phyloP scores from a whole-genome alignment of 805 yeast species.

The Blastobotrys parvus region DNA sequence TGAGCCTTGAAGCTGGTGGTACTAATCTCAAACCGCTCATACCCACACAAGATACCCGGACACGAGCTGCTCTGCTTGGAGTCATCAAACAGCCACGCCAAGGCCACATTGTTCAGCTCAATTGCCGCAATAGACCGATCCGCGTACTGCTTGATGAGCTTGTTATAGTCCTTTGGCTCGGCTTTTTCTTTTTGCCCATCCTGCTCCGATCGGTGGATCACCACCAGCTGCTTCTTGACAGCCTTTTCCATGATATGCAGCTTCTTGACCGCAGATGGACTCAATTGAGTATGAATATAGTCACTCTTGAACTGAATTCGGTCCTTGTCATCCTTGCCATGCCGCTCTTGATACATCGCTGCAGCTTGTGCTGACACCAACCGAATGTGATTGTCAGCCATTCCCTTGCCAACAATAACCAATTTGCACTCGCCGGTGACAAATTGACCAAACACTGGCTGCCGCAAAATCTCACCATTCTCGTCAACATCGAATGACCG shows the following conservation, averaged over 20 bases:
- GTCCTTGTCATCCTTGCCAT: slow-evolving; percentile 1
- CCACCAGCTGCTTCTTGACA: neutral
- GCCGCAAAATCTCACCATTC: neutral
- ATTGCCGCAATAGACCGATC: neutral
- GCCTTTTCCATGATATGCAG: slow-evolving; percentile 6
- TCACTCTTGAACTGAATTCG: slow-evolving; percentile 13
- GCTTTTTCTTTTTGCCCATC: neutral
- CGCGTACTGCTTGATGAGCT: slow-evolving; percentile 5
- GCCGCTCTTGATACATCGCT: slow-evolving; percentile 1
- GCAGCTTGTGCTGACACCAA: slow-evolving; percentile 3
- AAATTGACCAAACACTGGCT: slow-evolving; percentile 2
- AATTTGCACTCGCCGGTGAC: slow-evolving; percentile 2
- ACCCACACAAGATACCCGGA: slow-evolving; percentile 76
- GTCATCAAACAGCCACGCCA: slow-evolving; percentile 70
- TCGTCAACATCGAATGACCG: slow-evolving; percentile 1
- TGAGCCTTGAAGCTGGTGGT: slow-evolving; percentile 57
- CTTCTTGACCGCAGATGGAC: slow-evolving; percentile 14
- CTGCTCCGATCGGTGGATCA: neutral
- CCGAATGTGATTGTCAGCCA: neutral
- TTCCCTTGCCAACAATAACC: neutral
- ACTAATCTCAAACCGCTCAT: slow-evolving; percentile 60
- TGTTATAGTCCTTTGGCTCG: neutral
- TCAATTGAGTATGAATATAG: slow-evolving; percentile 12
- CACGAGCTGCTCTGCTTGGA: slow-evolving; percentile 17
- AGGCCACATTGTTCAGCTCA: slow-evolving; percentile 44